Evolutionary conservation across 1,284 basidiomycete genomes (phyloP).

Genomic region (Sparassis latifolia): DNA sequence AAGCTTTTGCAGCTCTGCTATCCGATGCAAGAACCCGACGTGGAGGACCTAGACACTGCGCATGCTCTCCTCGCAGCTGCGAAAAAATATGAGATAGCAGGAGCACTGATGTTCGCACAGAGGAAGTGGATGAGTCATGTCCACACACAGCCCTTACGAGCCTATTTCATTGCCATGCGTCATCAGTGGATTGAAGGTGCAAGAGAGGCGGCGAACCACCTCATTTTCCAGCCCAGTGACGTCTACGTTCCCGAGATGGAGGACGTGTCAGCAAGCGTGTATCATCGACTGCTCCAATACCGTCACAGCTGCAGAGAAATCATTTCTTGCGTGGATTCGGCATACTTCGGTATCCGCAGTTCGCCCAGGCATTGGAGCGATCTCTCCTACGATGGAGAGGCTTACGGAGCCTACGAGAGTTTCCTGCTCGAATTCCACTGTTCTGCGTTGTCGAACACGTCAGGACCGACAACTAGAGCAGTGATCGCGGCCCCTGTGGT

Average conservation of each 20-base stretch:
- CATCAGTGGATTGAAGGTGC: conserved; percentile 1
- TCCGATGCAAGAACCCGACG: conserved; percentile 2
- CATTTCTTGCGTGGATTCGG: too few species aligned
- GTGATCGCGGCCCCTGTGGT: too few species aligned
- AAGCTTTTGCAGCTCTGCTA: background rate
- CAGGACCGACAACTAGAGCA: too few species aligned
- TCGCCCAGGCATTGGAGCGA: too few species aligned
- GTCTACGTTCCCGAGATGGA: conserved; percentile 10
- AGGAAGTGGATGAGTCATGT: background rate
- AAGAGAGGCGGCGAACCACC: conserved; percentile 4
- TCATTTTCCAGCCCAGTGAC: conserved; percentile 2
- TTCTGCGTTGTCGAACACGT: too few species aligned
- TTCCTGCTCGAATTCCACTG: too few species aligned
- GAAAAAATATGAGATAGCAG: conserved; percentile 3
- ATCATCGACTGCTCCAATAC: conserved; percentile 11
- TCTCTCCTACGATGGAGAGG: too few species aligned
- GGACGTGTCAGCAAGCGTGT: conserved; percentile 5
- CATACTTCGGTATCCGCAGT: too few species aligned
- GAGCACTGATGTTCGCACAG: background rate
- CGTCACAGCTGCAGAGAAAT: background rate
- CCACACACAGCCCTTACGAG: conserved; percentile 1
- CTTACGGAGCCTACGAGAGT: too few species aligned
- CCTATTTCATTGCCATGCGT: conserved; percentile 7
- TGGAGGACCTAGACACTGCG: background rate
- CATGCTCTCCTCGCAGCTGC: background rate